These are phyloP conservation scores for Trichaptum fuscoviolaceum DNA, from an alignment of 768 basidiomycete genomes.

Conservation along the genomic window DNA sequence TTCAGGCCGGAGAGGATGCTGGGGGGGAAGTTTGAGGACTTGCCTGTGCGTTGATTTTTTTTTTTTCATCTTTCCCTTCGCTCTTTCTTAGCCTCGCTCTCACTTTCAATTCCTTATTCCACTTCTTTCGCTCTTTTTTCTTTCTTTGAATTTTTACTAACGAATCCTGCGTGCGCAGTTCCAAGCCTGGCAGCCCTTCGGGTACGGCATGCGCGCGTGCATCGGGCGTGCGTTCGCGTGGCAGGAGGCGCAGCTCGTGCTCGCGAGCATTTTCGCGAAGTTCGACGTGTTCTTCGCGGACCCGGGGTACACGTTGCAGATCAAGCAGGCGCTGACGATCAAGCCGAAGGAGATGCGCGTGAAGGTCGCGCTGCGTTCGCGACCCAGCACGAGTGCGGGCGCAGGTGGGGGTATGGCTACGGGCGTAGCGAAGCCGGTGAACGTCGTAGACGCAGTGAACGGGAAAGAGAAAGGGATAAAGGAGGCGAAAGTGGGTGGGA, in stretches of 20 bases:
- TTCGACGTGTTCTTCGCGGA: constrained; percentile 41
- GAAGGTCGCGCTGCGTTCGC: constrained; percentile 30
- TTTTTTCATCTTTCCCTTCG: background rate
- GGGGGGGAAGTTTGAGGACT: constrained; percentile 42
- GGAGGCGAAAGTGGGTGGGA: constrained; percentile 11
- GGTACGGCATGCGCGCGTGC: constrained; percentile 22
- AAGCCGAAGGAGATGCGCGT: constrained; percentile 40
- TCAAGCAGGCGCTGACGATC: constrained; percentile 43
- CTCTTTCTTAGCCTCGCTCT: background rate
- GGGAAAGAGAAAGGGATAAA: background rate
- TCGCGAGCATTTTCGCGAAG: constrained; percentile 37
- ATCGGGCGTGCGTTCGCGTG: constrained; percentile 42
- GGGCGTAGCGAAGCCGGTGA: background rate
- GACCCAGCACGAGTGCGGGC: background rate
- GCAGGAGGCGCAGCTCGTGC: constrained; percentile 40
- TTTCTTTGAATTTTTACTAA: constrained; percentile 2
- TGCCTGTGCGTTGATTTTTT: constrained; percentile 28
- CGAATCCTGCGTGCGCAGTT: constrained; percentile 20
- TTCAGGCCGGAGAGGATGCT: constrained; percentile 47
- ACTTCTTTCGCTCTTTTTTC: too few species aligned
- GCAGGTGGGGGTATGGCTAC: too few species aligned
- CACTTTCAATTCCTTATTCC: too few species aligned
- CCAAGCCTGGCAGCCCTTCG: constrained; percentile 39
- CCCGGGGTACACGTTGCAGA: constrained; percentile 36
- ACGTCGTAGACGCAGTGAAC: background rate